phyloP scores from a whole-genome alignment of 345 rosid genomes.

The Populus davidiana region DNA sequence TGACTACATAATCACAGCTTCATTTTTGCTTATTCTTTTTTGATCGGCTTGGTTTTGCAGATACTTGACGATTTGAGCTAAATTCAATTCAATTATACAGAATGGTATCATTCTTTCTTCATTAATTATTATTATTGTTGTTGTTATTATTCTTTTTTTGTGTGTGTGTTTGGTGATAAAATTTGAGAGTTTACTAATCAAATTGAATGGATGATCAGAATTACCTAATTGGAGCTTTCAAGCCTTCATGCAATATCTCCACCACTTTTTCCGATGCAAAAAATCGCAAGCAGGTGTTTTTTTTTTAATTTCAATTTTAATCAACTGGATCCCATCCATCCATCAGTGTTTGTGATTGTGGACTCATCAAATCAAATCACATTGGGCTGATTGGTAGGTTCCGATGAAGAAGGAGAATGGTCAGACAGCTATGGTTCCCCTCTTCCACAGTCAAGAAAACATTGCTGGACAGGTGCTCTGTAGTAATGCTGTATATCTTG shows the following conservation, averaged over 20 bases:
- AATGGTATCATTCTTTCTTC: background rate
- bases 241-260: slow-evolving; percentile 78
- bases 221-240: slow-evolving; percentile 93
- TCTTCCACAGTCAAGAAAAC: slow-evolving; percentile 94
- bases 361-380: background rate
- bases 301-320: background rate
- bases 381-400: slow-evolving; percentile 39
- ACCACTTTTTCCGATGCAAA: slow-evolving; percentile 75
- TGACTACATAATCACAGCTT: background rate
- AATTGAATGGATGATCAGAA: slow-evolving; percentile 42
- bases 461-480: slow-evolving; percentile 71
- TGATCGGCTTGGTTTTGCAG: background rate
- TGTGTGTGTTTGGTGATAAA: background rate
- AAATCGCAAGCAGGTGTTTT: slow-evolving; percentile 71
- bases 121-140: background rate
- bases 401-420: slow-evolving; percentile 95
- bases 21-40: background rate
- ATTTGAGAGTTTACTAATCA: background rate
- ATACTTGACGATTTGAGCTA: background rate
- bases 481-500: background rate
- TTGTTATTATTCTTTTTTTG: background rate
- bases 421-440: slow-evolving; percentile 70
- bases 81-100: background rate
- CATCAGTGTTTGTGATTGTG: background rate
- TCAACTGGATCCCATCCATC: background rate